These are phyloP conservation scores for Puccinia horiana DNA, from an alignment of 1,284 basidiomycete species.

Conservation along the genomic window DNA sequence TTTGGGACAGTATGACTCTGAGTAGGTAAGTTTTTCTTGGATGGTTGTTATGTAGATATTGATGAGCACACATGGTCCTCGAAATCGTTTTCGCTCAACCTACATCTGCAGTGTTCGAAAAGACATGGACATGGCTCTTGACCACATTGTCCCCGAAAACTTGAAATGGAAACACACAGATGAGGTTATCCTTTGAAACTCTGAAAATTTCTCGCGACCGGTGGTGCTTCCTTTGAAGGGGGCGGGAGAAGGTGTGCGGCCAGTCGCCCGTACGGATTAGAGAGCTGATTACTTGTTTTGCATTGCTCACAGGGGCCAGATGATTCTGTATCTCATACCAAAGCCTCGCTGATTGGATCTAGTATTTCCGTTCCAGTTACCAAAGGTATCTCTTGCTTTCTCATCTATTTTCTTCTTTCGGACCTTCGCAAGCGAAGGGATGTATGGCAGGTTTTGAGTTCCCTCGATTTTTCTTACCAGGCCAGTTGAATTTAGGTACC, in stretches of 20 bases:
- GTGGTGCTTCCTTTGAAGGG: neutral
- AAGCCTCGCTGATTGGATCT: conserved; percentile 56
- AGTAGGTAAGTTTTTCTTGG: conserved; percentile 24
- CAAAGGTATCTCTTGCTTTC: conserved; percentile 34
- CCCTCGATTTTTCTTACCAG: conserved; percentile 3
- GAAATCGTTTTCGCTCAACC: neutral
- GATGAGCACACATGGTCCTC: neutral
- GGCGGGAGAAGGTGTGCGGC: neutral
- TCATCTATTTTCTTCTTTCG: neutral
- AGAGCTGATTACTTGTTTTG: conserved; percentile 10
- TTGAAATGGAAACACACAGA: conserved; percentile 57
- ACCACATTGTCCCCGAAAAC: conserved; percentile 57
- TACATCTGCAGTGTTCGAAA: conserved; percentile 53
- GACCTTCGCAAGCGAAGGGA: neutral
- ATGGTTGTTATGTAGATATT: neutral
- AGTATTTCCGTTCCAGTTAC: conserved; percentile 50
- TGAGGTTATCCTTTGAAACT: conserved; percentile 47
- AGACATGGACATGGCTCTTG: conserved; percentile 59
- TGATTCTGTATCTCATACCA: conserved; percentile 57
- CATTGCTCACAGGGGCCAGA: conserved; percentile 32
- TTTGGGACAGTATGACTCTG: conserved; percentile 40
- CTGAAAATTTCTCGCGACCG: neutral
- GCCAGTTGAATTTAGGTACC: conserved; percentile 45
- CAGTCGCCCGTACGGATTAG: neutral
- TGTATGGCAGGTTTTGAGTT: neutral